phyloP scores from a whole-genome alignment of 75 land plant species.

The Larix kaempferi region DNA sequence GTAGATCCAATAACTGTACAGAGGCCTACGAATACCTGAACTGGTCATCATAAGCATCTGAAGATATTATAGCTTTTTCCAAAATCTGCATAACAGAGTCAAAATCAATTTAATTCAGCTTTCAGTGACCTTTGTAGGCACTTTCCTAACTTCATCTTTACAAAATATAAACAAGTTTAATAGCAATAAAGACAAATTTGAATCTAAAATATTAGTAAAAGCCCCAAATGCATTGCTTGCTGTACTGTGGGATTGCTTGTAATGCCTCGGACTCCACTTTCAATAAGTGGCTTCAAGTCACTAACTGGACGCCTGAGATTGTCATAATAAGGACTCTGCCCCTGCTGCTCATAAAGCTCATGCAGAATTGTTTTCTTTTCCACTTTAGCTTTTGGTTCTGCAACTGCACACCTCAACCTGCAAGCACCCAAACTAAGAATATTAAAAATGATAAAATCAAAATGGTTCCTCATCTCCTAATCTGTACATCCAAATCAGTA shows the following conservation, averaged over 20 bases:
- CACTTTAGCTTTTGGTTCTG: slow-evolving; percentile 14
- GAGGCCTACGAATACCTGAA: slow-evolving; percentile 59
- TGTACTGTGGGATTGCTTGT: slow-evolving; percentile 97
- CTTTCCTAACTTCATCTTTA: not conserved
- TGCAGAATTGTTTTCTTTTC: slow-evolving; percentile 75
- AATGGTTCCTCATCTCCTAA: too few relatives aligned
- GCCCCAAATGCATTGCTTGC: not conserved
- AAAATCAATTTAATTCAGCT: not conserved
- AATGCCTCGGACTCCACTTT: slow-evolving; percentile 90
- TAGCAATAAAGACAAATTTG: not conserved
- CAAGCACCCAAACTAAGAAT: not conserved
- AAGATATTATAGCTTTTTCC: slow-evolving; percentile 94
- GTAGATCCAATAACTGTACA: not conserved
- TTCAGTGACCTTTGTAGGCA: not conserved
- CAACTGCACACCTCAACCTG: slow-evolving; percentile 20
- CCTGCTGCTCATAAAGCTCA: slow-evolving; percentile 83
- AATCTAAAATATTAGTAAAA: not conserved
- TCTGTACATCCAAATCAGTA: too few relatives aligned
- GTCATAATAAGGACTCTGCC: slow-evolving; percentile 98
- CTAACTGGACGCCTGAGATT: slow-evolving; percentile 93
- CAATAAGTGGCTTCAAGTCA: slow-evolving; percentile 85
- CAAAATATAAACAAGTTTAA: not conserved
- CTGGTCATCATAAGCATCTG: slow-evolving; percentile 91
- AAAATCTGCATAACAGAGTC: slow-evolving; percentile 67
- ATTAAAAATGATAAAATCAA: too few relatives aligned